Evolutionary conservation across 2,329 filamentous ascomycete genomes (phyloP).

Genomic region (Fusarium mundagurra): DNA sequence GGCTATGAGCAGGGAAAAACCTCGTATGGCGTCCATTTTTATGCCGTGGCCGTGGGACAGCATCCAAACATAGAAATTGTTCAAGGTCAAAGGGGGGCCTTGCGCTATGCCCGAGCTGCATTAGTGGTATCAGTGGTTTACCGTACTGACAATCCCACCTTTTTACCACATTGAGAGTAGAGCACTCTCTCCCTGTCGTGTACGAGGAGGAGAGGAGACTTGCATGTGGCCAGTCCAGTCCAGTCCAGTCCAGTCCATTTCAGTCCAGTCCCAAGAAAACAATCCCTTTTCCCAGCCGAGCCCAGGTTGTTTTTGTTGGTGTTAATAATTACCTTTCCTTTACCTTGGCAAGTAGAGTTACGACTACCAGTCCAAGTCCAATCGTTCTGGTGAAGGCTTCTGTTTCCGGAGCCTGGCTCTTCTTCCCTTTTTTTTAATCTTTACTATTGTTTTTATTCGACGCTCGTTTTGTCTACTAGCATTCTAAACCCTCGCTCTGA

Average conservation of each 20-base stretch:
- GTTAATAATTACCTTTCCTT: conserved; percentile 26
- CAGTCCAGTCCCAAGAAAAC: conserved; percentile 39
- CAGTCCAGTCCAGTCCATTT: neutral
- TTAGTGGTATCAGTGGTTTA: neutral
- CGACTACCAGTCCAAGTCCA: conserved; percentile 35
- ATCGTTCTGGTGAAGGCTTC: conserved; percentile 35
- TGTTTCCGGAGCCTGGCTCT: conserved; percentile 28
- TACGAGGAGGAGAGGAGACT: conserved; percentile 16
- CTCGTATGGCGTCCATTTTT: conserved; percentile 39
- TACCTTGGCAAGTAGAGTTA: conserved; percentile 24
- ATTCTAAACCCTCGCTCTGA: conserved; percentile 38
- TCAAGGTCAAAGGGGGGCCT: conserved; percentile 20
- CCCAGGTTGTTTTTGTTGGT: conserved; percentile 32
- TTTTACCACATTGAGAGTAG: neutral
- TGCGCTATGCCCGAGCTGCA: conserved; percentile 30
- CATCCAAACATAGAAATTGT: conserved; percentile 42
- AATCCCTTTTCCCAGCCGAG: conserved; percentile 44
- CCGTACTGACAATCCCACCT: conserved; percentile 31
- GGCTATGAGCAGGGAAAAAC: conserved; percentile 39
- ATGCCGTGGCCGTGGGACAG: conserved; percentile 38
- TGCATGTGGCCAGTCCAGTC: conserved; percentile 35
- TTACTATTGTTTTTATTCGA: conserved; percentile 32
- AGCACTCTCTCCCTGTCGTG: conserved; percentile 14
- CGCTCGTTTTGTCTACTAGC: conserved; percentile 41
- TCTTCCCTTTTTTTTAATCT: conserved; percentile 17